phyloP scores from a whole-genome alignment of 164 flowering plant species.

The Stephania yunnanensis region DNA sequence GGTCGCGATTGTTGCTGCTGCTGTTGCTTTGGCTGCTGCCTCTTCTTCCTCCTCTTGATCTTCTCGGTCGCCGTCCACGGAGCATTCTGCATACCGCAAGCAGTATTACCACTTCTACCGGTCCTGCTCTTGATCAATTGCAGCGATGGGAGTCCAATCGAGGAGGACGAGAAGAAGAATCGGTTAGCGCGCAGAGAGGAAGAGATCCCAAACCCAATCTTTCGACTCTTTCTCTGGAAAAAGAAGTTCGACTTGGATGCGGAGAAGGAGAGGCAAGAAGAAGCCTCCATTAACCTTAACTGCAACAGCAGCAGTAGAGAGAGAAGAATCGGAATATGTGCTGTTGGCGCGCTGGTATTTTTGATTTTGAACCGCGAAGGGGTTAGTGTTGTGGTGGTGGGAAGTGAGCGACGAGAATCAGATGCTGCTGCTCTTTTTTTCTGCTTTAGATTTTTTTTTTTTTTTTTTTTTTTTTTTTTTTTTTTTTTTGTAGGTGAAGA shows the following conservation, averaged over 20 bases:
- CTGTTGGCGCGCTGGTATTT: no score
- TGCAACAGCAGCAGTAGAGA: neutral
- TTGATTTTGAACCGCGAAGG: neutral
- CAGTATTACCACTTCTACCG: neutral
- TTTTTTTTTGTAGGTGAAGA: neutral
- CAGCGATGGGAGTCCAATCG: conserved; percentile 7
- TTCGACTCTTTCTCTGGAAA: neutral
- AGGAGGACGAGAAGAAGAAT: neutral
- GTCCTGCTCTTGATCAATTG: neutral
- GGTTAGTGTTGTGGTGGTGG: neutral
- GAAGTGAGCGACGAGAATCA: neutral
- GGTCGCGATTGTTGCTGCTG: neutral
- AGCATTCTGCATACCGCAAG: neutral
- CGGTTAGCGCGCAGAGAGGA: neutral
- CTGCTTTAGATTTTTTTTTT: neutral
- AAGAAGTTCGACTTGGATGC: conserved; percentile 2
- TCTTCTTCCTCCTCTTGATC: neutral
- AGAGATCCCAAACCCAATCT: neutral
- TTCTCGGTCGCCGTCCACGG: neutral
- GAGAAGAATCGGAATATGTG: neutral
- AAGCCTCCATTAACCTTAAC: neutral
- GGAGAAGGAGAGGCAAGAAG: conserved; percentile 2
- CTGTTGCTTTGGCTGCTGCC: neutral
- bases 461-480: no score
- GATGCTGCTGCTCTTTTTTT: neutral